A percentile compares a stretch with the other conserved stretches of the same genome.
Evolutionary conservation across 805 yeast species (phyloP).

Genomic region (Cyberlindnera mycetangii): DNA sequence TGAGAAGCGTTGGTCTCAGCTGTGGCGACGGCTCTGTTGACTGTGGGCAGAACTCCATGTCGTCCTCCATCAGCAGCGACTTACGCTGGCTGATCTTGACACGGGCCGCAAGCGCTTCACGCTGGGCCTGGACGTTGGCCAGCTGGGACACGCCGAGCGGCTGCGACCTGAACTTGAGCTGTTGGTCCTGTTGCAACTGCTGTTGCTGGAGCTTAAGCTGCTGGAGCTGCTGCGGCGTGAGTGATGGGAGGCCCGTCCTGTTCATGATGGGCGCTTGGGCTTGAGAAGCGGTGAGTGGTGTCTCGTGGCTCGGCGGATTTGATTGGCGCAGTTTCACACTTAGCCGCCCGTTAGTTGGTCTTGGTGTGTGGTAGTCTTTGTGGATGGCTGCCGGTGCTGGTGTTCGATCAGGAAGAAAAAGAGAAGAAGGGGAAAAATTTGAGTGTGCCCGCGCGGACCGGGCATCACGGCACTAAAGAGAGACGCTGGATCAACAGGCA

Average conservation of each 20-base stretch:
- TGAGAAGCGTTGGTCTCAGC: conserved; percentile 5
- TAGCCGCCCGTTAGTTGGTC: conserved; percentile 1
- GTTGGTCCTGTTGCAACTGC: conserved; percentile 9
- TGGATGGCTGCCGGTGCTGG: too few relatives aligned
- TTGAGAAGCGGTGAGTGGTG: neutral
- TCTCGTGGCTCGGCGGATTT: too few relatives aligned
- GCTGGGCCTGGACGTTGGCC: conserved; percentile 20
- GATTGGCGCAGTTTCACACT: neutral
- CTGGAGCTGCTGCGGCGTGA: conserved; percentile 11
- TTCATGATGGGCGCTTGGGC: conserved; percentile 6
- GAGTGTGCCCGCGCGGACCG: neutral
- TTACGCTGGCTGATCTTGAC: conserved; percentile 58
- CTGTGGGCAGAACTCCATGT: conserved; percentile 64
- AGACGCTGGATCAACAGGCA: neutral
- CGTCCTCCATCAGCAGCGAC: conserved; percentile 71
- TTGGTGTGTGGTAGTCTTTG: neutral
- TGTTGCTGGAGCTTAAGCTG: conserved; percentile 15
- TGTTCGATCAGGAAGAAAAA: too few relatives aligned
- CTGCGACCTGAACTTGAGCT: conserved; percentile 13
- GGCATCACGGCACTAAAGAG: neutral
- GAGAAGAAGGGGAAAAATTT: conserved; percentile 1
- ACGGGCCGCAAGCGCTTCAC: conserved; percentile 35
- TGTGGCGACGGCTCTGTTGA: conserved; percentile 13
- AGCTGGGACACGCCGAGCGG: conserved; percentile 14
- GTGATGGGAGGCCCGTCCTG: conserved; percentile 9